A percentile compares a stretch with the other conserved stretches of the same genome.
These are phyloP conservation scores for Cyberlindnera maritima DNA, from an alignment of 805 yeast genomes.

Conservation along the genomic window DNA sequence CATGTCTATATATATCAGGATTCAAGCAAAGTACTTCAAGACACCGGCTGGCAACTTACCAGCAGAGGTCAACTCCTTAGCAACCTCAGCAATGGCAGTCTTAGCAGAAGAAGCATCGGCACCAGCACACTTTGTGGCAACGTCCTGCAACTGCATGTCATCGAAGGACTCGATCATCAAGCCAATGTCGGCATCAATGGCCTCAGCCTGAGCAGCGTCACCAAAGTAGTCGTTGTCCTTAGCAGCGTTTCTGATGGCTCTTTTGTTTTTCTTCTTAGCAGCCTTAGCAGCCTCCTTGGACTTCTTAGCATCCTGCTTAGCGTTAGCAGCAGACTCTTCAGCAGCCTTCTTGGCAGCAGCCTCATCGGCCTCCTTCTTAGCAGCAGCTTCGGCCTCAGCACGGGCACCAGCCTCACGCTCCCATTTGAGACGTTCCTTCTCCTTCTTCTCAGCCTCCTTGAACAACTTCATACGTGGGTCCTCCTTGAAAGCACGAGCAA, in stretches of 20 bases:
- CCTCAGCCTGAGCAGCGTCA: conserved; percentile 62
- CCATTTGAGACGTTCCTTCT: conserved; percentile 94
- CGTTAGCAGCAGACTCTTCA: conserved; percentile 61
- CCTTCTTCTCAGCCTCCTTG: conserved; percentile 93
- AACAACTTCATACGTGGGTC: conserved; percentile 94
- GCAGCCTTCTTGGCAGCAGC: conserved; percentile 77
- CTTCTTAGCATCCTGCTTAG: conserved; percentile 82
- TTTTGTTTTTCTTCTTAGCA: conserved; percentile 94
- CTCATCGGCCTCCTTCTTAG: conserved; percentile 85
- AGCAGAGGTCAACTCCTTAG: conserved; percentile 48
- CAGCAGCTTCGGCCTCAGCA: conserved; percentile 92
- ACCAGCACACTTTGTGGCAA: conserved; percentile 56
- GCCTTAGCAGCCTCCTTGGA: conserved; percentile 90
- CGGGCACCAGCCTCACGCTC: conserved; percentile 97
- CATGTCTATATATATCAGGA: neutral
- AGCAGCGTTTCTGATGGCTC: conserved; percentile 75
- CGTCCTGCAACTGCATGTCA: conserved; percentile 73
- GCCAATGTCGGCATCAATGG: conserved; percentile 77
- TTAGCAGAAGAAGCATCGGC: conserved; percentile 57
- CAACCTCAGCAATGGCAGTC: conserved; percentile 53
- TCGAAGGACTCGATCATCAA: conserved; percentile 75
- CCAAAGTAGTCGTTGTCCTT: conserved; percentile 87
- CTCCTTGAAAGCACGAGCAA: conserved; percentile 82
- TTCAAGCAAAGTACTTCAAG: conserved; percentile 50
- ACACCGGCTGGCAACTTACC: conserved; percentile 53